Evolutionary conservation across 345 rosid species (phyloP), one percentile per base, ranked within the genome.

Genomic region (Syzygium aromaticum): DNA sequence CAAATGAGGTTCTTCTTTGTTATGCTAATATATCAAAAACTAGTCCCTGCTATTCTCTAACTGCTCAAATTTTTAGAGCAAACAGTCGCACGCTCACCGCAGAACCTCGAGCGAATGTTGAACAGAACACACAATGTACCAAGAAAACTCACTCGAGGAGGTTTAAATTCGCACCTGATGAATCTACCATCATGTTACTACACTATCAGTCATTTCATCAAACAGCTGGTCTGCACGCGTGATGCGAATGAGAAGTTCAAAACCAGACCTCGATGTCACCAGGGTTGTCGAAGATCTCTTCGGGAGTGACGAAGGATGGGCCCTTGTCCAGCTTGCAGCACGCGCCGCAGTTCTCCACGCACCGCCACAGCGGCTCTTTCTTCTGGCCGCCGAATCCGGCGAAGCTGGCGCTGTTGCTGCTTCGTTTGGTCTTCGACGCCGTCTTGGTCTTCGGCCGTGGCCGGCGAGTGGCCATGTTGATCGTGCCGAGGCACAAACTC

Each of bases 241-340:
- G 59, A 11, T 46, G 38, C 85, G 28, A 77, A 11, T 1, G 33
- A 80, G 49, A 43, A 49, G 9, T n/a, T 8, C 38, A 0, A 43
- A 27, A 87, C 77, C 63, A 16, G 52, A 94, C 99, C 98, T 95
- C 91, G 6, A 95, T 25, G 27, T 94, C 99, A 6, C 78, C 64
- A 25, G 96, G 94, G 87, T 94, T 84, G 4, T 90, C 89, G 89
- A 96, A 95, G 89, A 96, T 94, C 87, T 97, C 98, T 86, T 96
- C 98, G 17, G 99, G 98, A 15, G 95, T 91, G 40, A 92, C 89
- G 40, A 96, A 96, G 85, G 93, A 89, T 22, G 97, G 96, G 67
- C 94, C 98, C 85, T 95, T 97, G n/a, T 89, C 97, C 38, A 97
- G 88, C 93, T 96, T 95, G 93, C 99, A 97, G 89, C 98, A 96